These are phyloP conservation scores for Arctostaphylos glauca DNA, from an alignment of 148 eudicot species.

Conservation along the genomic window DNA sequence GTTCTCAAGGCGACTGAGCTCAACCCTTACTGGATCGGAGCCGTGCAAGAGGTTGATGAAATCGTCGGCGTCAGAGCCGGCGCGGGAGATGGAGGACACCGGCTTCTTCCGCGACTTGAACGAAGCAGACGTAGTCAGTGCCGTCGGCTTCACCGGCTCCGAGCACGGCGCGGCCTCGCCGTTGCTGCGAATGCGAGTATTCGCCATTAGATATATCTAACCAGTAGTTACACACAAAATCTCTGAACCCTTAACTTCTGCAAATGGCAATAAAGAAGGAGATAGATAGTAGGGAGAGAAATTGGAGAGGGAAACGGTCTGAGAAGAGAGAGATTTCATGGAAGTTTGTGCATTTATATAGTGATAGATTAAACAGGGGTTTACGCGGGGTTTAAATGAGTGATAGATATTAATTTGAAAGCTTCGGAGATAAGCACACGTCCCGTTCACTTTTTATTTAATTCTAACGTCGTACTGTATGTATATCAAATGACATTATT, in stretches of 20 bases:
- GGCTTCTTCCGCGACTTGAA: slow-evolving; percentile 46
- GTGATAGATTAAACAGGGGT: neutral
- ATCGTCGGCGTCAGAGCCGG: slow-evolving; percentile 59
- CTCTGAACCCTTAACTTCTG: slow-evolving; percentile 6
- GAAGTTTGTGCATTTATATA: slow-evolving; percentile 7
- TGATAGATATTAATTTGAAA: neutral
- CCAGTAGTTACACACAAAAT: neutral
- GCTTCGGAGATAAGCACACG: neutral
- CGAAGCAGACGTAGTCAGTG: slow-evolving; percentile 43
- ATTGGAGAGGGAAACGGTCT: neutral
- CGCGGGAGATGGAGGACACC: slow-evolving; percentile 24
- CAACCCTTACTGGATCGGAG: slow-evolving; percentile 86
- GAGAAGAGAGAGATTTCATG: neutral
- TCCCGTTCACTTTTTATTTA: neutral
- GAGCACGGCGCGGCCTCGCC: slow-evolving; percentile 27
- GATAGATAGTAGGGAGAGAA: neutral
- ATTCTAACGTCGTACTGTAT: too few relatives aligned
- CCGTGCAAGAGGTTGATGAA: slow-evolving; percentile 63
- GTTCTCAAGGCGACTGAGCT: slow-evolving; percentile 91
- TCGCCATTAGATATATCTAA: slow-evolving; percentile 28
- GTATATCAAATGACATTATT: too few relatives aligned
- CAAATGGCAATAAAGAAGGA: neutral
- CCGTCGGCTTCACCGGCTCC: slow-evolving; percentile 31
- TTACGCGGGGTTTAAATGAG: slow-evolving; percentile 31
- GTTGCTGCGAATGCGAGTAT: slow-evolving; percentile 13